Evolutionary conservation across 208 protist species (phyloP).

Genomic region (Leishmania guyanensis): DNA sequence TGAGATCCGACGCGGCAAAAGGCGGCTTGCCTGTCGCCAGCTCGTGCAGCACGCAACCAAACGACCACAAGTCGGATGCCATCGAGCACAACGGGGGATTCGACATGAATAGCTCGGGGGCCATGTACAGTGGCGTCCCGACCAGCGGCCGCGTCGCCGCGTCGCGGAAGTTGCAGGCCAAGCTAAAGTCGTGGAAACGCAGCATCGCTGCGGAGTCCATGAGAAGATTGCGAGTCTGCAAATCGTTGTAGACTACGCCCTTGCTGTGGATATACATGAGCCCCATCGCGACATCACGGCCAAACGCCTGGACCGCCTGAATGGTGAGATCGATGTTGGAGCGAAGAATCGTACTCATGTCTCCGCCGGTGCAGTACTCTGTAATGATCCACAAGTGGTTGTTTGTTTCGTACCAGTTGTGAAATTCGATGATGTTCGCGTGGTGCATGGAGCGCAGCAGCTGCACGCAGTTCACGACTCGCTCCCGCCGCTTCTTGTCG

Average conservation of each 20-base stretch:
- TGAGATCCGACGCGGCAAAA: constrained; percentile 92
- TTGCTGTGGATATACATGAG: constrained; percentile 92
- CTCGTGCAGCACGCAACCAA: constrained; percentile 95
- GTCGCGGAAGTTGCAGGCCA: constrained; percentile 64
- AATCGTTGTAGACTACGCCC: constrained; percentile 89
- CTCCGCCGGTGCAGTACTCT: constrained; percentile 93
- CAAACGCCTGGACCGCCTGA: constrained; percentile 77
- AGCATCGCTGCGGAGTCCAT: constrained; percentile 90
- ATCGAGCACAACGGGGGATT: constrained; percentile 70
- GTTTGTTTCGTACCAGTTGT: constrained; percentile 96
- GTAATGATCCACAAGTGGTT: constrained; percentile 97
- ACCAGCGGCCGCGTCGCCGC: constrained; percentile 45
- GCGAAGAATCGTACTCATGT: constrained; percentile 81
- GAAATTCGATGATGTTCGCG: constrained; percentile 90
- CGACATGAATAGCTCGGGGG: constrained; percentile 91
- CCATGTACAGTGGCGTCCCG: constrained; percentile 93
- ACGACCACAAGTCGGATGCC: constrained; percentile 93
- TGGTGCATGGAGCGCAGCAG: constrained; percentile 79
- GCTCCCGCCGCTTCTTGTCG: constrained; percentile 89
- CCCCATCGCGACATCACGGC: constrained; percentile 81
- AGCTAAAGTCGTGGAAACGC: constrained; percentile 93
- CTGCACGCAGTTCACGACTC: constrained; percentile 87
- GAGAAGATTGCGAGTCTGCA: constrained; percentile 94
- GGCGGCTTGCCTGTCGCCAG: constrained; percentile 90
- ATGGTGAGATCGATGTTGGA: constrained; percentile 70